phyloP scores from a whole-genome alignment of 345 rosid genomes.

The Populus pruinosa region DNA sequence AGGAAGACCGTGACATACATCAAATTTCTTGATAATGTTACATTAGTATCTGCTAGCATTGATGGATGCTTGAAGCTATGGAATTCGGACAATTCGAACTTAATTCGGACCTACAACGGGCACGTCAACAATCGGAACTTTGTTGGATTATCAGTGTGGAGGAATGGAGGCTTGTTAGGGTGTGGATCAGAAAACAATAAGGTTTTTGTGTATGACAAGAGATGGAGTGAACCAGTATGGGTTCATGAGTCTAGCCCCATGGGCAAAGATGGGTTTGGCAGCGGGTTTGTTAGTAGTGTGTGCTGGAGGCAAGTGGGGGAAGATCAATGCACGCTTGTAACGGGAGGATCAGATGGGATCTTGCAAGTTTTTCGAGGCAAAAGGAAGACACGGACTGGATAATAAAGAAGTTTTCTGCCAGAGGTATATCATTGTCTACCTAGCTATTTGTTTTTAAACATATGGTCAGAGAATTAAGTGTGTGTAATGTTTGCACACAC shows the following conservation, averaged over 20 bases:
- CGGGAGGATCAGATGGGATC: constrained; percentile 81
- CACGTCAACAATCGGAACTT: constrained; percentile 70
- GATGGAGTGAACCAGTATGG: constrained; percentile 87
- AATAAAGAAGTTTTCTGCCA: background rate
- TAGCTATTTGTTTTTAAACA: too few species aligned
- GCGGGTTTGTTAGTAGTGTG: constrained; percentile 69
- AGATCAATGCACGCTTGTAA: constrained; percentile 61
- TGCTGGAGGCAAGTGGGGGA: constrained; percentile 70
- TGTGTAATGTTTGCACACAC: too few species aligned
- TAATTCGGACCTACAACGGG: constrained; percentile 57
- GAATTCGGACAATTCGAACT: constrained; percentile 27
- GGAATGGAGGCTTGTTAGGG: constrained; percentile 61
- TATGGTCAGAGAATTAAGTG: too few species aligned
- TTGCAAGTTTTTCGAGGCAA: constrained; percentile 53
- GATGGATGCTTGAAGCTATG: constrained; percentile 80
- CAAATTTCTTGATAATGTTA: constrained; percentile 37
- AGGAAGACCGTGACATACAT: constrained; percentile 68
- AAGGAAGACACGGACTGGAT: constrained; percentile 17
- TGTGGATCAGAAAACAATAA: constrained; percentile 79
- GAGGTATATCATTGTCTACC: background rate
- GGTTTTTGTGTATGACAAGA: constrained; percentile 70
- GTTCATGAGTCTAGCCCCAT: constrained; percentile 41
- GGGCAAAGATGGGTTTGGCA: constrained; percentile 12
- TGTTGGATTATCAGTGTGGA: constrained; percentile 80
- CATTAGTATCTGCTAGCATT: constrained; percentile 52